Base-by-base conservation (phyloP, 139 green algal genomes). In the Chlorella ohadii region DNA sequence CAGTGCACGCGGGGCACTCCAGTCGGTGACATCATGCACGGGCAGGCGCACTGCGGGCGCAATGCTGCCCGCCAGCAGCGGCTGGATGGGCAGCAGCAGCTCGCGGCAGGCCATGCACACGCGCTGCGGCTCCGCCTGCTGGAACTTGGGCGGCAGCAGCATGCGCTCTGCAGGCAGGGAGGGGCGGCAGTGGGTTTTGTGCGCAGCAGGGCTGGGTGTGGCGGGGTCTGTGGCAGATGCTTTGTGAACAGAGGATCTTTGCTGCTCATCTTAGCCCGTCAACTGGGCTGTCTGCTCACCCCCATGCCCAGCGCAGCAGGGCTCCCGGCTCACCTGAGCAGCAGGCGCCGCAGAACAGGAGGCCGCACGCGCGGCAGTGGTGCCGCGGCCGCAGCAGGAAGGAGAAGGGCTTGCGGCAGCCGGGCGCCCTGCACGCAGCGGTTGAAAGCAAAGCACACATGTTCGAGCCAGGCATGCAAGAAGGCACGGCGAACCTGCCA, bases 71-170 rank as follows among this genome's bases (percentile, higher is more conserved):
- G 92, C 89, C 59, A 96, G 89, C 80, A 91, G 92, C 34, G 90
- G 87, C 87, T 97, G 94, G 65, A 95, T 88, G 4, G 94, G 92
- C 33, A 81, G 72, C 71, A 97, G 91, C 82, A 92, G 86, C 36
- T 57, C 78, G 51, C 83, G 80, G 84, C 93, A 97, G 67, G 92
- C 74, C 55, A 87, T 80, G 84, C 94, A 97, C 22, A 92, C 88
- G 22, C 94, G 88, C 84, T 95, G 85, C 0, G 93, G 94, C 72
- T 93, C 87, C 7, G 44, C 4, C 75, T 68, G 79, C 88, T 92
- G 88, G n/a, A 91, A 96, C 68, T 91, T 93, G 33, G 94, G 94
- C n/a, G 94, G 94, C 87, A 97, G 90, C 86, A 97, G 87, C 83
- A 93, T 56, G 20, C 82, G 83, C 67, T 91, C 85, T 47, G 68